Percentiles rank a stretch among this genome's conserved stretches.
These are phyloP conservation scores for Aspergillus clavatus DNA, from an alignment of 2,329 filamentous ascomycete species.

Conservation along the genomic window DNA sequence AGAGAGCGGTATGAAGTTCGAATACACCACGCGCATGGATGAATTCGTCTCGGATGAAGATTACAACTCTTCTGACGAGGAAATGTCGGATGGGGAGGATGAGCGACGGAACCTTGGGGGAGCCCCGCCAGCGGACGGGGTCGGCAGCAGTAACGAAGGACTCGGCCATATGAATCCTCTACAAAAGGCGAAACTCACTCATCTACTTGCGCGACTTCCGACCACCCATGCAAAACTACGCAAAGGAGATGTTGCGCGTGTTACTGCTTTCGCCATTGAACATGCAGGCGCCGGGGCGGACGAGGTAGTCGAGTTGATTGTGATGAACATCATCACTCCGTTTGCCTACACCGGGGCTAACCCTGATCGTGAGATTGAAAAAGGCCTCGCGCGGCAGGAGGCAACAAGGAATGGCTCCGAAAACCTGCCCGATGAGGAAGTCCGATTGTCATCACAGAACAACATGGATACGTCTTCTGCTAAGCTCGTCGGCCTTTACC, in stretches of 20 bases:
- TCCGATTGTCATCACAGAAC: constrained; percentile 32
- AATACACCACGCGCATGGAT: constrained; percentile 70
- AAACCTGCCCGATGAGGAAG: constrained; percentile 36
- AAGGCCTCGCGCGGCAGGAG: constrained; percentile 27
- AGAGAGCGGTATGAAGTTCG: constrained; percentile 67
- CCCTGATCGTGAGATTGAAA: constrained; percentile 42
- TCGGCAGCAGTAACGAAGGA: constrained; percentile 39
- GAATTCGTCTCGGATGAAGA: constrained; percentile 80
- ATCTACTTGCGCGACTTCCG: constrained; percentile 78
- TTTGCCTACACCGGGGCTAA: constrained; percentile 70
- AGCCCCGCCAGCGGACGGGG: constrained; percentile 40
- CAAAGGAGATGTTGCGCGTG: constrained; percentile 77
- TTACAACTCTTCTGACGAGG: constrained; percentile 82
- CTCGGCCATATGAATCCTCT: constrained; percentile 72
- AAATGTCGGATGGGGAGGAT: constrained; percentile 53
- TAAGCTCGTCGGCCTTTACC: constrained; percentile 75
- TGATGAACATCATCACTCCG: constrained; percentile 74
- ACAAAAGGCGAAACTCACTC: constrained; percentile 76
- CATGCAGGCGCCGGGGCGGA: constrained; percentile 81
- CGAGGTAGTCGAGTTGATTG: constrained; percentile 85
- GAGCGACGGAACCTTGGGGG: constrained; percentile 41
- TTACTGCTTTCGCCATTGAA: constrained; percentile 83
- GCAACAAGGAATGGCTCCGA: constrained; percentile 27
- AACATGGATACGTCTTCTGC: constrained; percentile 64
- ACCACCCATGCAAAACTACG: constrained; percentile 68